Base-by-base conservation (phyloP, 1,139 yeast genomes). In the Barnettozyma hawaiiensis region DNA sequence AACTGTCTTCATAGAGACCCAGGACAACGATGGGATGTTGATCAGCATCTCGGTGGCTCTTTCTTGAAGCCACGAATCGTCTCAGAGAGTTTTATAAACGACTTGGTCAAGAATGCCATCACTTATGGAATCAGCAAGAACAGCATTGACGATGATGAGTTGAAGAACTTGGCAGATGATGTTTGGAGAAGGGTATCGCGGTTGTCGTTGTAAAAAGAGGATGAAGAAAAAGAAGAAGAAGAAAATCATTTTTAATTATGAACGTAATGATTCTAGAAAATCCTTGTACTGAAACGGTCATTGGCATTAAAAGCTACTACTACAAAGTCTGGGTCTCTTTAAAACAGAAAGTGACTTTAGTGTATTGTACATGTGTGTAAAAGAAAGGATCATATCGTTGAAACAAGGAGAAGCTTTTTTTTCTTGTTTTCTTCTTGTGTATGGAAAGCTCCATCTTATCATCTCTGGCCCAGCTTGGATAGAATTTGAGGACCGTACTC, bases 381-480 rank as follows among this genome's bases (percentile, higher is more conserved):
- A 31, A 26, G 19, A 31, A 26, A n/a, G 14, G 29, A 16, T n/a
- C 4, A 6, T 4, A 7, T 2, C 9, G 32, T 28, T 8, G 11
- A n/a, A n/a, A n/a, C n/a, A n/a, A n/a, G n/a, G n/a, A n/a, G n/a
- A n/a, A n/a, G n/a, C n/a, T n/a, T n/a, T n/a, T n/a, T n/a, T n/a
- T n/a, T n/a, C n/a, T n/a, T n/a, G n/a, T n/a, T n/a, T n/a, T n/a
- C n/a, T n/a, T n/a, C n/a, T n/a, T n/a, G n/a, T n/a, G n/a, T n/a
- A n/a, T n/a, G n/a, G n/a, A n/a, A n/a, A n/a, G n/a, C n/a, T n/a
- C n/a, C n/a, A n/a, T n/a, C n/a, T n/a, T n/a, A n/a, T 65, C 70
- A 87, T 68, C 96, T 81, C 49, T 96, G 96, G n/a, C 98, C 98
- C 57, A 92, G 78, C 66, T 92, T 92, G 29, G 72, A 65, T 63